Conservation (phyloP, 2,329 filamentous ascomycete genomes). For the Pseudomassariella vexata region DNA sequence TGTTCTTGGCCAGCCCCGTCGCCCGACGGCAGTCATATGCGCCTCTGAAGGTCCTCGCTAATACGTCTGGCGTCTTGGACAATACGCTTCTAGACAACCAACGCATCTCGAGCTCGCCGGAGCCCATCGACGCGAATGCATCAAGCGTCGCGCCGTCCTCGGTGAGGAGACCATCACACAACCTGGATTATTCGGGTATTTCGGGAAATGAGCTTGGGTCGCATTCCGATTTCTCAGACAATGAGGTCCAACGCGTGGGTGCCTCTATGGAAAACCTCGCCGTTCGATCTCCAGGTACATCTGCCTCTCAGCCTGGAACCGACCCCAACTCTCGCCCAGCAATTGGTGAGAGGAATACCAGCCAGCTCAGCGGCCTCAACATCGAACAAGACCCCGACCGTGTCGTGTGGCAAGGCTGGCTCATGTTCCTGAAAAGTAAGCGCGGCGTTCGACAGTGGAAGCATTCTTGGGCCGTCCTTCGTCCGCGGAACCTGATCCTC, state of each 20-base stretch:
- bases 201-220: slow-evolving; percentile 66
- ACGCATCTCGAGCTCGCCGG: slow-evolving; percentile 54
- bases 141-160: slow-evolving; percentile 26
- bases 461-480: slow-evolving; percentile 85
- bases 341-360: slow-evolving; percentile 46
- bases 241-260: slow-evolving; percentile 43
- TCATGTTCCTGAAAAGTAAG: slow-evolving; percentile 78
- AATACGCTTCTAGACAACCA: slow-evolving; percentile 29
- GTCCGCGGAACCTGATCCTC: slow-evolving; percentile 75
- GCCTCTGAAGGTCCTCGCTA: slow-evolving; percentile 17
- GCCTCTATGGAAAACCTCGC: slow-evolving; percentile 47
- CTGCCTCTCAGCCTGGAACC: slow-evolving; percentile 23
- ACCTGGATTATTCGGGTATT: slow-evolving; percentile 57
- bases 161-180: slow-evolving; percentile 52
- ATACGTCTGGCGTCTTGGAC: slow-evolving; percentile 13
- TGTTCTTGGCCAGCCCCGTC: slow-evolving; percentile 65
- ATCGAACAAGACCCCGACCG: slow-evolving; percentile 69
- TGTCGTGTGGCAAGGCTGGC: slow-evolving; percentile 89
- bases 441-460: slow-evolving; percentile 89
- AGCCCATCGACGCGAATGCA: slow-evolving; percentile 39
- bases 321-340: slow-evolving; percentile 23
- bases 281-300: slow-evolving; percentile 28
- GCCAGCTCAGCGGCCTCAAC: slow-evolving; percentile 55
- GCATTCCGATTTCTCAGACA: slow-evolving; percentile 82
- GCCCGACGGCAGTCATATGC: slow-evolving; percentile 41